A percentile compares a stretch with the other conserved stretches of the same genome.
Evolutionary conservation across 2,329 filamentous ascomycete genomes (phyloP).

Genomic region (Tolypocladium guangdongense): DNA sequence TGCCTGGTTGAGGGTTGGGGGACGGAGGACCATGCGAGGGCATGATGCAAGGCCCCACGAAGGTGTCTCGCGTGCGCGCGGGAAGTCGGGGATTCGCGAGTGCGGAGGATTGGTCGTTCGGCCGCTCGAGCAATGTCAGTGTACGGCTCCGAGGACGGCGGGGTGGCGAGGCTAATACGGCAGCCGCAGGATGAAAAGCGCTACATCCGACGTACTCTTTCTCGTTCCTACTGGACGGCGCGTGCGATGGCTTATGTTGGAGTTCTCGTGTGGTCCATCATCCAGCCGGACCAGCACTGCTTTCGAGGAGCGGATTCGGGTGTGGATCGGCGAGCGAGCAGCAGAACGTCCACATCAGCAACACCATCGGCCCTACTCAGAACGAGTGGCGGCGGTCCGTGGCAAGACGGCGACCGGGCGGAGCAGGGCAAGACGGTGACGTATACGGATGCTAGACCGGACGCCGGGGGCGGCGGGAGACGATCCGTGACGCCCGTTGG

Average conservation of each 20-base stretch:
- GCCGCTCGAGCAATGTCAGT: background rate
- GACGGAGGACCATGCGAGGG: slow-evolving; percentile 39
- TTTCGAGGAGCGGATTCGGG: background rate
- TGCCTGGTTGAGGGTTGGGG: slow-evolving; percentile 34
- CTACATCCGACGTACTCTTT: background rate
- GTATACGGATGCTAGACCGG: background rate
- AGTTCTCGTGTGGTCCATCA: background rate
- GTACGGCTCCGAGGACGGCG: background rate
- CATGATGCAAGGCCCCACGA: slow-evolving; percentile 14
- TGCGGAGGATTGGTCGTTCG: background rate
- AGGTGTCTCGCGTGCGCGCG: background rate
- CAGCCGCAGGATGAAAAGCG: background rate
- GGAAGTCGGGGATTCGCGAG: background rate
- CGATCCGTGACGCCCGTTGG: background rate
- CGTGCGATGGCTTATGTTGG: background rate
- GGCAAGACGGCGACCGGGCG: background rate
- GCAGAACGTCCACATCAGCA: background rate
- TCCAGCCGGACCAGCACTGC: background rate
- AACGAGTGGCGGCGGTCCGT: background rate
- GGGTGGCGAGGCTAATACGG: background rate
- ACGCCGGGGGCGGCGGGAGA: background rate
- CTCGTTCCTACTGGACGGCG: background rate
- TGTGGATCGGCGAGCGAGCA: background rate
- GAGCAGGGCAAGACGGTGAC: background rate
- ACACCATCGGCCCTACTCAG: background rate